Conservation (phyloP, 108 stramenopile species). For the Mediolabrus comicus region DNA sequence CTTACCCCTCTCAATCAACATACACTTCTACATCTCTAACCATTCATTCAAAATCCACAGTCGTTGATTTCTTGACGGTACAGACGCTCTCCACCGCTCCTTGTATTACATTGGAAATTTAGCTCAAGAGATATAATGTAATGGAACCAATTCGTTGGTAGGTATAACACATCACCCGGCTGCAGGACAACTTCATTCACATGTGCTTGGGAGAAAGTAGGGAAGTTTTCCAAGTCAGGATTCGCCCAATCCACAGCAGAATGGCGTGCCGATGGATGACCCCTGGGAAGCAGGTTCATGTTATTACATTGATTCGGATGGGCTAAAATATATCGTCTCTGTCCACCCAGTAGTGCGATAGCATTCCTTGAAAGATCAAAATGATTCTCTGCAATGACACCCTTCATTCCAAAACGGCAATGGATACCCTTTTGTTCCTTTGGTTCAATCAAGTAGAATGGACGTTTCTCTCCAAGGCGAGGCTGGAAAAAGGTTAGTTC, state of each 20-base stretch:
- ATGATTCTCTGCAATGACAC: conserved; percentile 92
- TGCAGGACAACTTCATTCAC: conserved; percentile 93
- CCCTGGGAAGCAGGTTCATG: conserved; percentile 77
- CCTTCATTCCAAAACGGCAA: conserved; percentile 95
- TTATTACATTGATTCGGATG: conserved; percentile 89
- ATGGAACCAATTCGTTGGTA: conserved; percentile 97
- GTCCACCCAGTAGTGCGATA: conserved; percentile 80
- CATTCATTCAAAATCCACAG: conserved; percentile 45
- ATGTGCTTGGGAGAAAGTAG: conserved; percentile 60
- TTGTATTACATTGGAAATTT: conserved; percentile 97
- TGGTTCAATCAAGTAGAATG: conserved; percentile 90
- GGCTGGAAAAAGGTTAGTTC: conserved; percentile 88
- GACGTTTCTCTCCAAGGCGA: conserved; percentile 24
- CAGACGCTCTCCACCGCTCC: conserved; percentile 66
- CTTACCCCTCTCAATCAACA: not conserved
- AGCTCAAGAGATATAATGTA: conserved; percentile 90
- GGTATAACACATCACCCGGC: conserved; percentile 93
- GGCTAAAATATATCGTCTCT: conserved; percentile 86
- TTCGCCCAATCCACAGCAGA: conserved; percentile 89
- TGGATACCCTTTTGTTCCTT: conserved; percentile 89
- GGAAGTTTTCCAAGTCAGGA: conserved; percentile 75
- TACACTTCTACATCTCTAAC: not conserved
- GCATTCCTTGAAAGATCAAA: conserved; percentile 92
- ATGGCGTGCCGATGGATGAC: conserved; percentile 88
- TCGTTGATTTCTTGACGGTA: conserved; percentile 43